Evolutionary conservation across 495 filamentous ascomycete species (phyloP).

Genomic region (Hypoxylon perforatum): DNA sequence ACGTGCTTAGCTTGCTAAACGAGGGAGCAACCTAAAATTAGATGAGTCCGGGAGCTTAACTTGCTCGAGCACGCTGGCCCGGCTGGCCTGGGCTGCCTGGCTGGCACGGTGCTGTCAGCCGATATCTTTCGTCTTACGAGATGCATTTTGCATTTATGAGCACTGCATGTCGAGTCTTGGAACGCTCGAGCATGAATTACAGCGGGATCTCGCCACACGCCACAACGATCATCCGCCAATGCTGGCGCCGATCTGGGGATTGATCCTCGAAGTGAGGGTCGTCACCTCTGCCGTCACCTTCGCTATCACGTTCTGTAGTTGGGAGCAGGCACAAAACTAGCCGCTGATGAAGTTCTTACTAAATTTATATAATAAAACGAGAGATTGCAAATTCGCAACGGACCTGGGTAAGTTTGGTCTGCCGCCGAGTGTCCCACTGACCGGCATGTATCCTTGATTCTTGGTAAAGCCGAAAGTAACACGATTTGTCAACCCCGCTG

Average conservation of each 20-base stretch:
- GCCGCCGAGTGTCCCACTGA: constrained; percentile 32
- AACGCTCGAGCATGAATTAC: constrained; percentile 28
- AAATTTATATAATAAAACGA: constrained; percentile 29
- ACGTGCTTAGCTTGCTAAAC: constrained; percentile 4
- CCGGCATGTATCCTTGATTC: constrained; percentile 37
- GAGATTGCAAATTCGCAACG: constrained; percentile 22
- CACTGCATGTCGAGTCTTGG: constrained; percentile 3
- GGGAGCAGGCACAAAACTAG: too few relatives aligned
- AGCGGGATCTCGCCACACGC: constrained; percentile 34
- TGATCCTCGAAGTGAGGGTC: constrained; percentile 29
- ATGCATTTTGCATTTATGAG: neutral
- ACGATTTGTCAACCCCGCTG: constrained; percentile 40
- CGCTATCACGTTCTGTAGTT: too few relatives aligned
- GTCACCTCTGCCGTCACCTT: constrained; percentile 11
- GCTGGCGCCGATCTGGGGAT: constrained; percentile 42
- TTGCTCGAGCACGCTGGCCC: constrained; percentile 8
- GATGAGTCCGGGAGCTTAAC: constrained; percentile 15
- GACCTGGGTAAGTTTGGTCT: constrained; percentile 37
- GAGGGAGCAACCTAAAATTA: constrained; percentile 37
- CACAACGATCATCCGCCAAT: constrained; percentile 40
- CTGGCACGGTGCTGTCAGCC: constrained; percentile 27
- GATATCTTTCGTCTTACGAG: constrained; percentile 32
- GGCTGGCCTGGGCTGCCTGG: constrained; percentile 18
- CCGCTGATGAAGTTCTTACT: constrained; percentile 26
- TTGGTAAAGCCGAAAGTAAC: constrained; percentile 39